Base-by-base conservation (phyloP, 164 flowering plant genomes). In the Liquidambar formosana region DNA sequence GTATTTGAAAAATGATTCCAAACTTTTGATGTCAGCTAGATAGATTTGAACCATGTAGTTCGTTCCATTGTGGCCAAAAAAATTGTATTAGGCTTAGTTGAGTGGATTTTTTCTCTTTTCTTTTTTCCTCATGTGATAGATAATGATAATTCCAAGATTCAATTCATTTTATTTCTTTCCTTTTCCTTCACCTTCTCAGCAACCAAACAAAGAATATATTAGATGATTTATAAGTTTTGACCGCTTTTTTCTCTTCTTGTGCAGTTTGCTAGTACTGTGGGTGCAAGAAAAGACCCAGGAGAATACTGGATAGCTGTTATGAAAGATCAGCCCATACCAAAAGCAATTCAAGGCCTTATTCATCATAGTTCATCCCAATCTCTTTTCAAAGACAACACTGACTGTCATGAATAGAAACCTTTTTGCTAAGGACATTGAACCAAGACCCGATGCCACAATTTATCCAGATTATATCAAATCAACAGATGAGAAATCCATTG, bases 251-350 rank as follows among this genome's bases (percentile, higher is more conserved):
- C 41, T 6, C 63, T 28, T 44, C 18, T 16, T 67, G 33, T 41
- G 60, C 70, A 79, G 76, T 43, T 64, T 51, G 65, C 56, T 25
- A 69, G 3, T 3, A 26, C 47, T 18, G 52, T 25, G 21, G 59
- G 13, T 11, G 76, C 72, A 21, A 62, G 81, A 46, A 71, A 64
- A 60, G 74, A 78, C 19, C 63, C 59, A 8, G 69, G 71, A 8
- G 76, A 63, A 27, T 75, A 78, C 61, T 78, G 78, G 81, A 57
- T 38, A 33, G 26, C 5, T 26, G 66, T 65, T 3, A 75, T 63
- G 78, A 63, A 78, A 63, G 76, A 78, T 22, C 63, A 76, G 49
- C 66, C 75, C 11, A 76, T 76, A 74, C 76, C 79, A 19, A 56
- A 73, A 10, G 76, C 74, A 27, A 69, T 73, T 28, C 25, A 69